phyloP scores from a whole-genome alignment of 2,329 filamentous ascomycete genomes.

The Venturia carpophila region DNA sequence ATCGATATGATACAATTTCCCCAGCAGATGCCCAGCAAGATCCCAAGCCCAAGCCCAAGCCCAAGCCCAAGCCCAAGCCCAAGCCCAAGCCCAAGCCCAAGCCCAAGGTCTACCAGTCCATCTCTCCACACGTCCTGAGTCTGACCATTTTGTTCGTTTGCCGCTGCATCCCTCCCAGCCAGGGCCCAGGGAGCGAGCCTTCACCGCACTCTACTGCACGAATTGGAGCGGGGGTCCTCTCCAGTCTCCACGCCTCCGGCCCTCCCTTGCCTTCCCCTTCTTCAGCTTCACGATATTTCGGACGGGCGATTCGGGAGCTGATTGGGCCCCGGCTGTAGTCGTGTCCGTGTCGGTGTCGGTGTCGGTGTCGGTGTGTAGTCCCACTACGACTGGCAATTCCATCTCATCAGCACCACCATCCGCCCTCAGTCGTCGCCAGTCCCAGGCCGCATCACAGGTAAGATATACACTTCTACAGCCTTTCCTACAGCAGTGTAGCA shows the following conservation, averaged over 20 bases:
- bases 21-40: too few relatives aligned
- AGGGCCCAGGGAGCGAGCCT: neutral
- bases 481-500: neutral
- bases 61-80: too few relatives aligned
- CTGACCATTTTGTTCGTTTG: neutral
- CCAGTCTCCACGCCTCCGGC: neutral
- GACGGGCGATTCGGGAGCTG: neutral
- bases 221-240: neutral
- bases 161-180: neutral
- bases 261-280: neutral
- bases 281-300: neutral
- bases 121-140: neutral
- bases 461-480: too few relatives aligned
- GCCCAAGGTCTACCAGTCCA: neutral
- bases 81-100: too few relatives aligned
- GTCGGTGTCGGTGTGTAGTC: neutral
- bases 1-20: too few relatives aligned
- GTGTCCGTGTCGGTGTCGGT: neutral
- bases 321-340: neutral
- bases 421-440: neutral
- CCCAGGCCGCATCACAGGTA: too few relatives aligned
- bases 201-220: neutral
- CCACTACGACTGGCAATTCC: neutral
- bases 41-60: too few relatives aligned
- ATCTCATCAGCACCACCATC: neutral